Evolutionary conservation across 441 rosid species (phyloP).

Genomic region (Populus hybrid): DNA sequence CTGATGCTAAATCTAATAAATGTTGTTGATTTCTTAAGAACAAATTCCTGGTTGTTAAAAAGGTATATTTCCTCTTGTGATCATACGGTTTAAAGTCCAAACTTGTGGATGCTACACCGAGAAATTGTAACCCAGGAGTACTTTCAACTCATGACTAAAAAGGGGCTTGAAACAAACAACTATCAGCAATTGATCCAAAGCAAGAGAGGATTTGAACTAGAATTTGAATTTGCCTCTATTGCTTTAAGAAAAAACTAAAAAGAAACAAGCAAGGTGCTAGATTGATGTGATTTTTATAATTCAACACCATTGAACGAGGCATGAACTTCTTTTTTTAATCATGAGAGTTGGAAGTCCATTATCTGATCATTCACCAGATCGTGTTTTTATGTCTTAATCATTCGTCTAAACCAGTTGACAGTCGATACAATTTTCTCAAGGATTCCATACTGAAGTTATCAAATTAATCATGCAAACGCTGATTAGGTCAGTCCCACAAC

Average conservation of each 20-base stretch:
- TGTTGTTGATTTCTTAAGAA: neutral
- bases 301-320: neutral
- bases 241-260: neutral
- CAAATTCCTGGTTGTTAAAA: neutral
- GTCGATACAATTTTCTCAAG: too few relatives aligned
- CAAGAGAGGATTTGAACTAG: neutral
- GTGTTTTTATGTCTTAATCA: too few relatives aligned
- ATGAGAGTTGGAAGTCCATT: too few relatives aligned
- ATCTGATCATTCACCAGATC: too few relatives aligned
- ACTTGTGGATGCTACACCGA: neutral
- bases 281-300: neutral
- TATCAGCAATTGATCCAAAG: neutral
- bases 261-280: neutral
- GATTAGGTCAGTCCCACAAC: slow-evolving; percentile 8
- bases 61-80: neutral
- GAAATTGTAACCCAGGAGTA: neutral
- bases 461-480: too few relatives aligned
- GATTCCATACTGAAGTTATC: neutral
- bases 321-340: too few relatives aligned
- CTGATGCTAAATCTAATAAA: neutral
- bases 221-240: neutral
- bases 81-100: neutral
- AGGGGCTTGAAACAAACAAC: neutral
- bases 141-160: neutral
- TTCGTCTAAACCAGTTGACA: too few relatives aligned